Conservation (phyloP, 257 asterid genomes). For the Nicotiana tabacum region DNA sequence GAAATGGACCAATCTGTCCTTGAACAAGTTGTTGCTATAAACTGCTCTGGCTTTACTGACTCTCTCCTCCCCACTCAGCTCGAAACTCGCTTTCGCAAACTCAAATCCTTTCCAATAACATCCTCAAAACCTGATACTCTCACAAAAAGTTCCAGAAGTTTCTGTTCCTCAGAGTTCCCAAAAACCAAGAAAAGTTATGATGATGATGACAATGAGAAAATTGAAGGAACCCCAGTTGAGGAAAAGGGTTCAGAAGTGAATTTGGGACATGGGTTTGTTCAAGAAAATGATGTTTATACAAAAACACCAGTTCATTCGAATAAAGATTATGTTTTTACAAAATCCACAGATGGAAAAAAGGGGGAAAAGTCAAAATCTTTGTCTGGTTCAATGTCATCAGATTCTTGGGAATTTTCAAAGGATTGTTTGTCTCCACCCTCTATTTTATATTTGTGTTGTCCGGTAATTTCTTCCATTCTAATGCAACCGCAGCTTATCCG, state of each 20-base stretch:
- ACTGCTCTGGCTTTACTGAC: constrained; percentile 66
- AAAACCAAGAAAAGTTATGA: background rate
- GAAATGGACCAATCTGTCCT: constrained; percentile 71
- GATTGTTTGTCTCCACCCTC: constrained; percentile 60
- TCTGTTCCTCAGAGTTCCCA: constrained; percentile 17
- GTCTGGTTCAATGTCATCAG: constrained; percentile 24
- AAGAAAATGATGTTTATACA: background rate
- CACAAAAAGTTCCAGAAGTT: constrained; percentile 25
- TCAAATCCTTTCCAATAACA: constrained; percentile 67
- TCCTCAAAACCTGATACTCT: constrained; percentile 24
- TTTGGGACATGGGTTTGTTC: background rate
- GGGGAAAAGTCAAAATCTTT: constrained; percentile 14
- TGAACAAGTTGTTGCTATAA: constrained; percentile 71
- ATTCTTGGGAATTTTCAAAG: constrained; percentile 23
- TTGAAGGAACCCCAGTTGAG: constrained; percentile 24
- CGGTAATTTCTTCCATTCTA: no score
- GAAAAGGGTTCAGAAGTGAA: constrained; percentile 1
- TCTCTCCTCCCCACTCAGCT: constrained; percentile 68
- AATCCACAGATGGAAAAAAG: constrained; percentile 27
- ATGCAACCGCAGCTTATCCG: no score
- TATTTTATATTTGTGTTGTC: no score
- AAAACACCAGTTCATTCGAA: background rate
- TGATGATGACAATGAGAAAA: constrained; percentile 11
- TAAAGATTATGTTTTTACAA: constrained; percentile 15
- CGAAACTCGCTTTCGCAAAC: constrained; percentile 74